Evolutionary conservation across 2,329 filamentous ascomycete species (phyloP).

Genomic region (Neofusicoccum parvum): DNA sequence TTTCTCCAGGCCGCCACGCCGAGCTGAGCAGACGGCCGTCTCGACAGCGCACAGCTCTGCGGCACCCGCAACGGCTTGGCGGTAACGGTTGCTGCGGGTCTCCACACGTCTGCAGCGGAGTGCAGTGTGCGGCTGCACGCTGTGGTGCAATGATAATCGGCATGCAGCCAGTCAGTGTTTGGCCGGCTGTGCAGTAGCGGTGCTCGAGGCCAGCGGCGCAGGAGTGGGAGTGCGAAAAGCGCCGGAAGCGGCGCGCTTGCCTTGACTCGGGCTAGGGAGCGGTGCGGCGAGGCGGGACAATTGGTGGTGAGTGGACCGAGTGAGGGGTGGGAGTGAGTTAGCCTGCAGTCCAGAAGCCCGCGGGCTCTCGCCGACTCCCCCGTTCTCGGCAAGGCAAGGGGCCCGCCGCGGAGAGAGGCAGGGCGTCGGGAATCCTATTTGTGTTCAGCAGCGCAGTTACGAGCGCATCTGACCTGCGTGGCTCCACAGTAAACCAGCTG

Average conservation of each 20-base stretch:
- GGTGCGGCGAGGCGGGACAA: background rate
- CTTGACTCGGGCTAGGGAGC: constrained; percentile 8
- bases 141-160: constrained; percentile 13
- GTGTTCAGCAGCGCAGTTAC: background rate
- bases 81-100: constrained; percentile 13
- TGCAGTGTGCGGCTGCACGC: background rate
- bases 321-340: background rate
- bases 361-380: background rate
- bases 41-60: background rate
- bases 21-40: background rate
- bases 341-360: background rate
- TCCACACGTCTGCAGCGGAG: constrained; percentile 11
- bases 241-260: constrained; percentile 5
- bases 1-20: background rate
- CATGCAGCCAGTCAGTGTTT: constrained; percentile 2
- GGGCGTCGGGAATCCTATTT: background rate
- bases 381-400: constrained; percentile 9
- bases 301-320: background rate
- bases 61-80: constrained; percentile 3
- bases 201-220: constrained; percentile 9
- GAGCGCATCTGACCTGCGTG: constrained; percentile 1
- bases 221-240: background rate
- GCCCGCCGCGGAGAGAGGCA: too few species aligned
- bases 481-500: background rate
- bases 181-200: background rate